Base-by-base conservation (phyloP, 1,284 basidiomycete genomes). In the Rhodotorula sp. region DNA sequence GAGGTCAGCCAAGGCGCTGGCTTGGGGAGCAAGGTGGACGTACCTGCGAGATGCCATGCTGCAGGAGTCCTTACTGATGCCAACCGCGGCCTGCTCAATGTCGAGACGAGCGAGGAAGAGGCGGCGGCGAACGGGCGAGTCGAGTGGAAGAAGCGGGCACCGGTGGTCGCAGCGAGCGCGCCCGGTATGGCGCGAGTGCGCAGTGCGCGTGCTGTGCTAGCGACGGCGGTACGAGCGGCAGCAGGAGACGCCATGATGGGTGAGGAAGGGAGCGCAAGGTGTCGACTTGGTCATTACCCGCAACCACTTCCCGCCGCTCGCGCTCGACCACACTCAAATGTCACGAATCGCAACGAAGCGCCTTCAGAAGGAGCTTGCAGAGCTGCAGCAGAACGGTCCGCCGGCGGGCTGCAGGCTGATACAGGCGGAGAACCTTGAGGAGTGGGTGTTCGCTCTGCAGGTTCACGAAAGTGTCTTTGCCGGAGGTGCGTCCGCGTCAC, bases 341-440 rank as follows among this genome's bases (percentile, higher is more conserved):
- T 73, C 72, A 2, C 66, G 72, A 29, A 73, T 73, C 47, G 62
- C 56, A 1, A 60, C 66, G 6, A 74, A 74, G 49, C 67, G 72
- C 9, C 49, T 74, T 19, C 63, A 65, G 19, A 71, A 74, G 72
- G 72, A 74, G 47, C 59, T 74, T 39, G 64, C 65, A 30, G 72
- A 71, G 24, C 32, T 74, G n/a, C 66, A 68, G 39, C 67, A 70
- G 24, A 67, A 67, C 15, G 72, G 72, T 0, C 57, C 64, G 1
- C 72, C 72, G 2, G 46, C 67, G 10, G 72, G 72, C 27, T 72
- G 70, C 39, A 30, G 64, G 19, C 39, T 74, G 51, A 48, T 75
- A 9, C 59, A 72, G 36, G 70, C 68, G 4, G 70, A 75, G 13
- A 67, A 74, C 51, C 52, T 74, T 9, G 67, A 69, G n/a, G 52